Base-by-base conservation (phyloP, 2,329 filamentous ascomycete species). In the Dactylellina haptotyla region DNA sequence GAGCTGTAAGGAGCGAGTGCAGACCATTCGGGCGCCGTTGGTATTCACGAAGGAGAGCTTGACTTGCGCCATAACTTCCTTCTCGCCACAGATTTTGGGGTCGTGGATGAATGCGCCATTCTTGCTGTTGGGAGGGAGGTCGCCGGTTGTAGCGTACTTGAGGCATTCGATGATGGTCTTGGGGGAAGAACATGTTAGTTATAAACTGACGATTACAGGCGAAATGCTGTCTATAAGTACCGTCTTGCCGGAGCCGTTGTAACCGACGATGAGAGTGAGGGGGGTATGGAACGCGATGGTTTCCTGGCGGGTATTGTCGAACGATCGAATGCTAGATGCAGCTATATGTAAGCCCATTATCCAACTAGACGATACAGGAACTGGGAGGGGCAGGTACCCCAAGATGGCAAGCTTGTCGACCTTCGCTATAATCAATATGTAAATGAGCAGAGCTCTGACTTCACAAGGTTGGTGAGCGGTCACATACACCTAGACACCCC, bases 221-320 rank as follows among this genome's bases (percentile, higher is more conserved):
- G 14, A 50, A n/a, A 10, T 20, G n/a, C 62, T 58, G n/a, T 12
- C n/a, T 28, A 2, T 26, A 51, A 77, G 46, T 82, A 87, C 85
- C 8, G 95, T 99, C 83, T 99, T 99, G 75, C 95, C 95, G 0
- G 94, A 98, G 63, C 95, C 95, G 83, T 99, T 99, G 82, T 93
- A 92, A 69, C 95, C 95, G 69, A 99, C 96, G 77, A 99, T 99
- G 75, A 99, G 86, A 10, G 95, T 99, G 65, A 99, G 85, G 25
- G 95, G 96, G 0, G 91, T 90, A 76, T 93, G 89, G 81, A 99
- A 98, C 77, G 90, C 86, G 75, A 98, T 96, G 37, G 87, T 89
- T 82, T 97, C 91, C 76, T 86, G 86, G 71, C 86, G 84, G 45
- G 85, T 84, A 76, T 91, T 90, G 81, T 90, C 90, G 80, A 98